Evolutionary conservation across 2,329 filamentous ascomycete species (phyloP), one percentile per base, ranked within the genome.

Genomic region (Xylariales sp.): DNA sequence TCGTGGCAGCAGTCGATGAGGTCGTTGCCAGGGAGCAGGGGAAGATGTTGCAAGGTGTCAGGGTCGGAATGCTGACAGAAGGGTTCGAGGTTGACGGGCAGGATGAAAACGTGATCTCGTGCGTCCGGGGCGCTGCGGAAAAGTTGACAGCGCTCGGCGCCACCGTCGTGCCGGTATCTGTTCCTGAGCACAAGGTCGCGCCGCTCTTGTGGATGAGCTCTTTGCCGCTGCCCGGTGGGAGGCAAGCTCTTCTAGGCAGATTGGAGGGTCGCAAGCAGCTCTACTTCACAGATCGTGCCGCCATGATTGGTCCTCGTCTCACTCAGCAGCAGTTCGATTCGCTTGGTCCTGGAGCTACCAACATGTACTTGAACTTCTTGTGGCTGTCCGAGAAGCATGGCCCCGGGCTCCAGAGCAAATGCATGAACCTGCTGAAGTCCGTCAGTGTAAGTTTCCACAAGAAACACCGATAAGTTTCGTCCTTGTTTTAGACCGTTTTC

Each of bases 21-120:
- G 19, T 6, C 7, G 29, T n/a, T 15, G 17, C 2, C 12, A 14
- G 13, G 24, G 48, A 49, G n/a, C 31, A 21, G 5, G 38, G 45
- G 4, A 21, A 17, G 12, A 13, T 6, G 12, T 20, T 31, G 7
- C 4, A 44, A 13, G 57, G 55, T 4, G 17, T 60, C 21, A 51
- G 42, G 14, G 45, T 62, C 5, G 57, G 58, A 5, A 44, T 62
- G 1, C 36, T 62, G 4, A 40, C 17, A 1, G 56, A 61, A 37
- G 56, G 54, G 3, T 48, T 61, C 37, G 47, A 50, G 19, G 19
- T 46, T 11, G 47, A 52, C 3, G 42, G 46, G 6, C 33, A 49
- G 4, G 56, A 60, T 31, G 19, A 46, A 3, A 40, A 45, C 13
- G 52, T 60, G 11, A 38, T 40, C 14, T 35, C 38, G 12, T 48